These are phyloP conservation scores for Pseudophaeomoniella oleicola DNA, from an alignment of 2,329 filamentous ascomycete genomes.

Conservation along the genomic window DNA sequence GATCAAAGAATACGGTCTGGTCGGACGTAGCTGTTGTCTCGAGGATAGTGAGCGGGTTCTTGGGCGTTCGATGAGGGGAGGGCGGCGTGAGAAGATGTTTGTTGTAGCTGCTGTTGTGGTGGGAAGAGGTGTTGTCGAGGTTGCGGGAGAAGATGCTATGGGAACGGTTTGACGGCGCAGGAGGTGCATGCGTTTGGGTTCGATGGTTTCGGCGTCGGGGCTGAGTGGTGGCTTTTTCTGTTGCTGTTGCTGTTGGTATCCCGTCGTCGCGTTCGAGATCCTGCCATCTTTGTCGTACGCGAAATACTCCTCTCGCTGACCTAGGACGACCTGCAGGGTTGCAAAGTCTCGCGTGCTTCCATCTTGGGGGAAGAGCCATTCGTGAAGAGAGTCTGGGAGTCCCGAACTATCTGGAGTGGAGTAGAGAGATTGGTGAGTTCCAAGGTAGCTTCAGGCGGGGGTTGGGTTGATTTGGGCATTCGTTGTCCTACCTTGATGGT, in stretches of 20 bases:
- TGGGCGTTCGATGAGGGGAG: background rate
- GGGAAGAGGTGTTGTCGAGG: background rate
- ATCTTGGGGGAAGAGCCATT: conserved; percentile 19
- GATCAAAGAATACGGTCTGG: background rate
- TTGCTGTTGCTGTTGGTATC: conserved; percentile 1
- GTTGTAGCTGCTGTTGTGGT: conserved; percentile 3
- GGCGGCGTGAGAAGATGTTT: conserved; percentile 4
- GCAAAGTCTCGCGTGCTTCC: conserved; percentile 17
- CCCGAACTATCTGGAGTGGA: conserved; percentile 18
- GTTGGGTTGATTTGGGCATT: no score
- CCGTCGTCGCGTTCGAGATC: conserved; percentile 15
- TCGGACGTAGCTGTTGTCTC: background rate
- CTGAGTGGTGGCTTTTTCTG: background rate
- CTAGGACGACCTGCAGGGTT: conserved; percentile 23
- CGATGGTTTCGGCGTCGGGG: background rate
- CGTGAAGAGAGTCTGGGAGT: conserved; percentile 16
- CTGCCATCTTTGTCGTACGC: conserved; percentile 23
- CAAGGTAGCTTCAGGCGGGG: no score
- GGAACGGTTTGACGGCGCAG: background rate
- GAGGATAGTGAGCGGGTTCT: background rate
- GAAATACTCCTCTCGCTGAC: conserved; percentile 23
- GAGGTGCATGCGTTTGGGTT: background rate
- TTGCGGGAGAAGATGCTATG: background rate
- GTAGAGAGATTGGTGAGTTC: background rate
- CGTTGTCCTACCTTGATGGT: conserved; percentile 21